Evolutionary conservation across 768 basidiomycete species (phyloP).

Genomic region (Lentinula sp.): DNA sequence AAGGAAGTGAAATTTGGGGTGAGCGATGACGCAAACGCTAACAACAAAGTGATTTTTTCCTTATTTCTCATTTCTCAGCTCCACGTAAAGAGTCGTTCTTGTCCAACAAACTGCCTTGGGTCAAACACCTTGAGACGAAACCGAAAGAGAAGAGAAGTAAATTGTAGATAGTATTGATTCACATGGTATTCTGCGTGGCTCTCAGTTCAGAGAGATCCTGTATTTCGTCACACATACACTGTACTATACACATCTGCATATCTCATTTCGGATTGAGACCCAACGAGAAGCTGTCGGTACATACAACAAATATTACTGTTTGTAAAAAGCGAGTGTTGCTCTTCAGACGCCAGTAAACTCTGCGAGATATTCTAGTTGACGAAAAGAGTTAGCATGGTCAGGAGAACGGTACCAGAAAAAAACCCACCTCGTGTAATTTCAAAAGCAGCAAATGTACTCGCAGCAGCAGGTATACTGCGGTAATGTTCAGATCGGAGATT

Average conservation of each 20-base stretch:
- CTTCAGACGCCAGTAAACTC: neutral
- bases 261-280: no score
- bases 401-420: neutral
- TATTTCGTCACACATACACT: neutral
- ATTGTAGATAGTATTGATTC: neutral
- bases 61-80: neutral
- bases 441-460: slow-evolving; percentile 64
- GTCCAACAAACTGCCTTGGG: neutral
- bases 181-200: no score
- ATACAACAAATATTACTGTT: no score
- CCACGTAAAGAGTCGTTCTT: neutral
- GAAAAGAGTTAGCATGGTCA: neutral
- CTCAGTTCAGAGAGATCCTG: no score
- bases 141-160: neutral
- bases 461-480: slow-evolving; percentile 83
- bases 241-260: no score
- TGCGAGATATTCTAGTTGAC: neutral
- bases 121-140: neutral
- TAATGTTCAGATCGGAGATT: neutral
- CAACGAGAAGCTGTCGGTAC: no score
- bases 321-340: no score
- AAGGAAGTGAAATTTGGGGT: neutral
- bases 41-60: no score
- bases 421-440: neutral
- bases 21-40: no score